Conservation (phyloP, 164 flowering plant species). For the Protea cynaroides region DNA sequence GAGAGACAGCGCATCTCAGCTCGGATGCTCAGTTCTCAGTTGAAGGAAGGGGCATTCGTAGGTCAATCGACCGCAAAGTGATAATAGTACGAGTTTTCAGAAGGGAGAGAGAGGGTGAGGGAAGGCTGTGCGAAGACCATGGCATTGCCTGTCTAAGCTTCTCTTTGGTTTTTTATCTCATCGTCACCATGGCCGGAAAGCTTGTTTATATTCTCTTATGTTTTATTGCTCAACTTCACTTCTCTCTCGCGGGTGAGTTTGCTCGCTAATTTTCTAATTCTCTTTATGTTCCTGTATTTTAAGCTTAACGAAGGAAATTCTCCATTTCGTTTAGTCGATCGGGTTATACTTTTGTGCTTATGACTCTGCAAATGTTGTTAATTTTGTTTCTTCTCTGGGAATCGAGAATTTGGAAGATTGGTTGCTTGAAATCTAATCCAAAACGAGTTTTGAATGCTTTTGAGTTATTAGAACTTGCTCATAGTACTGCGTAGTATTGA, state of each 20-base stretch:
- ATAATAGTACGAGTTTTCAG: too few species aligned
- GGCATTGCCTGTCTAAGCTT: slow-evolving; percentile 2
- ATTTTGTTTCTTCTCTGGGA: not conserved
- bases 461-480: not conserved
- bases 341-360: not conserved
- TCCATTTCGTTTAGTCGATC: not conserved
- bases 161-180: not conserved
- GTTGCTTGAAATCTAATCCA: not conserved
- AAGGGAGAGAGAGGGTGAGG: not conserved
- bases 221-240: slow-evolving; percentile 8
- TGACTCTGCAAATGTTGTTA: not conserved
- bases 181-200: slow-evolving; percentile 11
- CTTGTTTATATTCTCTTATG: slow-evolving; percentile 1
- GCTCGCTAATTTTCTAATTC: not conserved
- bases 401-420: not conserved
- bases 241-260: slow-evolving; percentile 13
- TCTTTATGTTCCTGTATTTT: not conserved
- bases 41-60: too few species aligned
- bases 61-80: too few species aligned
- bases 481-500: too few species aligned
- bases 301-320: not conserved
- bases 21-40: too few species aligned
- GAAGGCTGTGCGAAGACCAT: slow-evolving; percentile 2
- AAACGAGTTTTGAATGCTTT: not conserved
- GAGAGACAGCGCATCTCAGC: too few species aligned